These are phyloP conservation scores for Intubia oerlemansii DNA, from an alignment of 2,329 filamentous ascomycete species.

Conservation along the genomic window DNA sequence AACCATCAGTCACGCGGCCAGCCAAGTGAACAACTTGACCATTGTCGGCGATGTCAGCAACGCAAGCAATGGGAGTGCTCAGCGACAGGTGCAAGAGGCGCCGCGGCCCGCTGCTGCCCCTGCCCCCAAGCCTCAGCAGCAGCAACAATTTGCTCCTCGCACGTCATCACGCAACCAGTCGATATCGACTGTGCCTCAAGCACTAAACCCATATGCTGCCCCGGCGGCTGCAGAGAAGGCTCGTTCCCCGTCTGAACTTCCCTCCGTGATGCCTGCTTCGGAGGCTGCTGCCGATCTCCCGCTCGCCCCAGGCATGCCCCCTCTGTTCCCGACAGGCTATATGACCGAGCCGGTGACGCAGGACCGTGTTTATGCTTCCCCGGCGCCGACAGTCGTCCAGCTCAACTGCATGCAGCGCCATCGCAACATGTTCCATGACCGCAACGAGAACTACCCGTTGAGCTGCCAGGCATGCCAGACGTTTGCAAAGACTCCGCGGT, in stretches of 20 bases:
- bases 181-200: not conserved
- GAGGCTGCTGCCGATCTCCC: too few species aligned
- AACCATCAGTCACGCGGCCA: too few species aligned
- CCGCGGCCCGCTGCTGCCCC: not conserved
- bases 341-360: conserved; percentile 11
- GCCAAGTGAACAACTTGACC: too few species aligned
- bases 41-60: too few species aligned
- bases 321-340: conserved; percentile 10
- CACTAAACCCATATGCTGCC: not conserved
- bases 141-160: conserved; percentile 10
- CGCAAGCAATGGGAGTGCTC: too few species aligned
- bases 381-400: conserved; percentile 18
- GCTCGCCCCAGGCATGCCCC: conserved; percentile 6
- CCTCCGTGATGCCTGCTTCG: too few species aligned
- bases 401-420: conserved; percentile 27
- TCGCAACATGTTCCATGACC: conserved; percentile 22
- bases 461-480: conserved; percentile 30
- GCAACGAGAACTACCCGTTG: conserved; percentile 27
- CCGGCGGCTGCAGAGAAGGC: too few species aligned
- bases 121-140: not conserved
- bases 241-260: too few species aligned
- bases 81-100: too few species aligned
- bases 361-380: conserved; percentile 19
- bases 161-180: conserved; percentile 11
- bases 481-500: conserved; percentile 22